phyloP scores from a whole-genome alignment of 805 yeast genomes.

The Candida koratica region DNA sequence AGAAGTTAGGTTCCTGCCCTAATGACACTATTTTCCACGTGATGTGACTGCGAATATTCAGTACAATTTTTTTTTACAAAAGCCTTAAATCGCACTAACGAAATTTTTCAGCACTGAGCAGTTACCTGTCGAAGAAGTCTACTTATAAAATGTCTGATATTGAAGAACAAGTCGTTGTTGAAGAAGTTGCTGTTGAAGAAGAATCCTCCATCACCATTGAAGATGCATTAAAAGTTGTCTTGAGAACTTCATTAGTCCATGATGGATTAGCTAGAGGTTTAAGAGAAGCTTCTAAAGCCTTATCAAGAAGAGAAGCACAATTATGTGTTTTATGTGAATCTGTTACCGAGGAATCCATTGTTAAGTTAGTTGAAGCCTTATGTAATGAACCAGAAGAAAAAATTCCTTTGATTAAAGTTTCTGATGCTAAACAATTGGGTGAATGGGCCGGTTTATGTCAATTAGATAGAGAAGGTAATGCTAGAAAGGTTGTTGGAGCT shows the following conservation, averaged over 20 bases:
- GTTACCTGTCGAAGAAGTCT: conserved; percentile 74
- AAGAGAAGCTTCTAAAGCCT: conserved; percentile 99
- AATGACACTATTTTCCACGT: conserved; percentile 2
- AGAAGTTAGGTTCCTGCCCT: not conserved
- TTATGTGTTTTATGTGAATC: conserved; percentile 96
- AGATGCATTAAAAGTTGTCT: conserved; percentile 97
- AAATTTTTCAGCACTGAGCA: conserved; percentile 50
- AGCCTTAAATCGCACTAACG: conserved; percentile 3
- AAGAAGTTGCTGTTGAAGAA: conserved; percentile 82
- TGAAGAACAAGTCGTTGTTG: conserved; percentile 81
- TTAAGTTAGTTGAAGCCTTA: conserved; percentile 97
- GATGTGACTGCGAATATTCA: conserved; percentile 6
- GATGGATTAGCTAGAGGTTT: conserved; percentile 99
- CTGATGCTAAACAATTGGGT: conserved; percentile 99
- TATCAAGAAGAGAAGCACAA: conserved; percentile 96
- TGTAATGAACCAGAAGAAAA: conserved; percentile 96
- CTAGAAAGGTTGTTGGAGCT: conserved; percentile 99
- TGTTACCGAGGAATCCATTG: conserved; percentile 95
- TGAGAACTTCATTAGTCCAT: conserved; percentile 96
- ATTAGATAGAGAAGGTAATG: conserved; percentile 99
- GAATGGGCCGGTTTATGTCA: conserved; percentile 99
- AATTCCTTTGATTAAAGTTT: conserved; percentile 97
- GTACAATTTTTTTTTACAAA: too few relatives aligned
- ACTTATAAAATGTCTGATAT: conserved; percentile 75
- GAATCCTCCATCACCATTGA: conserved; percentile 91